Percentiles rank a stretch among this genome's conserved stretches.
phyloP scores from a whole-genome alignment of 1,284 basidiomycete species.

The Cyathus olla region DNA sequence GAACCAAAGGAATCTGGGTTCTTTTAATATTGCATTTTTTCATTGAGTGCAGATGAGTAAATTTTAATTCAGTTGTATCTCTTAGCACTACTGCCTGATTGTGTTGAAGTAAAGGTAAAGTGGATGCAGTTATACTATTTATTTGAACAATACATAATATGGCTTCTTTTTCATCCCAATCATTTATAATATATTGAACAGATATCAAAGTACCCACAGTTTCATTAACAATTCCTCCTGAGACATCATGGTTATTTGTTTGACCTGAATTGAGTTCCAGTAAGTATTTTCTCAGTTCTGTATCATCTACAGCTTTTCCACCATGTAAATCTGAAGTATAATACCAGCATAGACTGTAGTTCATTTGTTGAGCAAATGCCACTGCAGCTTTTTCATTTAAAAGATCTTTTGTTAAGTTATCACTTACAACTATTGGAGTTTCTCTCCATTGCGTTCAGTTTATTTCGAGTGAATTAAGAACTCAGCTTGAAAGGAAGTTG shows the following conservation, averaged over 20 bases:
- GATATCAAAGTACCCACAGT: no score
- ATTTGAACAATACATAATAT: no score
- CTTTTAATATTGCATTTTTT: conserved; percentile 22
- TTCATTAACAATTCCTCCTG: no score
- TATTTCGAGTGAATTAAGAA: conserved; percentile 5
- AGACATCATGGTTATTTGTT: conserved; percentile 11
- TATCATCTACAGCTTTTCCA: conserved; percentile 11
- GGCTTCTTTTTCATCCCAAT: no score
- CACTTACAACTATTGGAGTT: conserved; percentile 35
- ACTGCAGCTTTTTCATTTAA: conserved; percentile 30
- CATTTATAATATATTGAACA: conserved; percentile 19
- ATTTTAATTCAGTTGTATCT: conserved; percentile 25
- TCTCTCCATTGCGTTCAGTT: conserved; percentile 20
- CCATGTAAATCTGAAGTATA: no score
- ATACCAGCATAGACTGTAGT: conserved; percentile 18
- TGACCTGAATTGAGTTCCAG: conserved; percentile 30
- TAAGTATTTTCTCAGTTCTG: conserved; percentile 14
- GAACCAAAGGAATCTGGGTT: conserved; percentile 38
- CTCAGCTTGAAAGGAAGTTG: conserved; percentile 14
- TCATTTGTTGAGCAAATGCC: conserved; percentile 27
- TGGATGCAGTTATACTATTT: no score
- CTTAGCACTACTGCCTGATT: background rate
- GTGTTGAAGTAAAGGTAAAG: no score
- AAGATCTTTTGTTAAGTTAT: conserved; percentile 38
- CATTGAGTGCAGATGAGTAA: conserved; percentile 25